Conservation (phyloP, 2,329 filamentous ascomycete genomes). For the Monosporascus cannonballus region DNA sequence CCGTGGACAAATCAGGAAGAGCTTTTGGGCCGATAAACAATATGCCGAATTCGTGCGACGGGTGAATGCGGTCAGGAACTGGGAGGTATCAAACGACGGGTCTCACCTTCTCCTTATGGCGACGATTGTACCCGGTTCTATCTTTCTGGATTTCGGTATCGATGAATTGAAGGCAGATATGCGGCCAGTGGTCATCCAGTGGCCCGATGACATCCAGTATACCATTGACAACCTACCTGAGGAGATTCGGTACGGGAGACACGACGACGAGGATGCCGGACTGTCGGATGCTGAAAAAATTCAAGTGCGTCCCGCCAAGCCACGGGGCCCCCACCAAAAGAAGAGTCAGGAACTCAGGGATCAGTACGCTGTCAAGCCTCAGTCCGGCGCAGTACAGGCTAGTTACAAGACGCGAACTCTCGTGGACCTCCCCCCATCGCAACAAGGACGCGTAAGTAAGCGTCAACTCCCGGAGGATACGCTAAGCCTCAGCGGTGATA, state of each 20-base stretch:
- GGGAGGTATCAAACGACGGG: slow-evolving; percentile 38
- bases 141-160: slow-evolving; percentile 32
- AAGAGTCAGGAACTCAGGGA: slow-evolving; percentile 1
- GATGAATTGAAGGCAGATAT: slow-evolving; percentile 16
- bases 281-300: slow-evolving; percentile 6
- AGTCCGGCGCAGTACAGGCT: slow-evolving; percentile 11
- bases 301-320: background rate
- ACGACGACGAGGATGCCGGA: slow-evolving; percentile 25
- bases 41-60: slow-evolving; percentile 21
- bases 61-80: slow-evolving; percentile 33
- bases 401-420: slow-evolving; percentile 25
- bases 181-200: slow-evolving; percentile 25
- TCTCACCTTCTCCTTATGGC: slow-evolving; percentile 25
- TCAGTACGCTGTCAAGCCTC: slow-evolving; percentile 1
- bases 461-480: slow-evolving; percentile 22
- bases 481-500: slow-evolving; percentile 35
- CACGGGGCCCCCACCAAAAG: background rate
- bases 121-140: slow-evolving; percentile 29
- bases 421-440: slow-evolving; percentile 20
- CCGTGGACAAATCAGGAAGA: slow-evolving; percentile 9
- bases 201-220: slow-evolving; percentile 34
- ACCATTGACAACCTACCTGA: slow-evolving; percentile 37
- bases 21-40: slow-evolving; percentile 12
- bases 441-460: slow-evolving; percentile 27
- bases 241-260: slow-evolving; percentile 21